Conservation (phyloP, 148 eudicot genomes). For the Arbutus unedo region DNA sequence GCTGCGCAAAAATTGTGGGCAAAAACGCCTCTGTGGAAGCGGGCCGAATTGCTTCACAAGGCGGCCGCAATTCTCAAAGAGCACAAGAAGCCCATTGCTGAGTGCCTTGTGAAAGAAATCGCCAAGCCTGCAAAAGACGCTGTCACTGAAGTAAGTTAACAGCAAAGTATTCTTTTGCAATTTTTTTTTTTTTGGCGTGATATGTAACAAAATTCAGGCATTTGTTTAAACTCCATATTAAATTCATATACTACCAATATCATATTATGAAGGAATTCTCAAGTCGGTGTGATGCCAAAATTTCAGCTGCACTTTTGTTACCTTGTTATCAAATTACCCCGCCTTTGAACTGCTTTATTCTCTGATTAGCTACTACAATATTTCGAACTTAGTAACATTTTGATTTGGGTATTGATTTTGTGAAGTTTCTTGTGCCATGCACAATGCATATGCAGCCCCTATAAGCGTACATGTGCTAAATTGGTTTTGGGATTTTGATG, state of each 20-base stretch:
- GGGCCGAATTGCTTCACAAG: slow-evolving; percentile 94
- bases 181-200: not conserved
- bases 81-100: slow-evolving; percentile 81
- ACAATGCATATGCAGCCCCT: not conserved
- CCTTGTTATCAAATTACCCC: not conserved
- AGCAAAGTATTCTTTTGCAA: not conserved
- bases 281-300: not conserved
- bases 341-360: not conserved
- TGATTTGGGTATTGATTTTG: not conserved
- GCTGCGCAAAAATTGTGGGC: slow-evolving; percentile 90
- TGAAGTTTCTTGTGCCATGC: not conserved
- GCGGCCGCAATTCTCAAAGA: slow-evolving; percentile 94
- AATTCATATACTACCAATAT: not conserved
- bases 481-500: slow-evolving; percentile 16
- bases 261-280: not conserved
- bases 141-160: slow-evolving; percentile 63
- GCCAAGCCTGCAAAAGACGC: slow-evolving; percentile 98
- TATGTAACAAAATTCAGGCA: not conserved
- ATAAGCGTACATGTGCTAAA: not conserved
- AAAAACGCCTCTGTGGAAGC: slow-evolving; percentile 92
- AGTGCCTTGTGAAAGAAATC: slow-evolving; percentile 88
- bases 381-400: not conserved
- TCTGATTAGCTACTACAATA: not conserved
- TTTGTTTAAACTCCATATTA: not conserved
- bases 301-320: not conserved